Evolutionary conservation across 148 eudicot species (phyloP).

Genomic region (Camellia lanceoleosa): DNA sequence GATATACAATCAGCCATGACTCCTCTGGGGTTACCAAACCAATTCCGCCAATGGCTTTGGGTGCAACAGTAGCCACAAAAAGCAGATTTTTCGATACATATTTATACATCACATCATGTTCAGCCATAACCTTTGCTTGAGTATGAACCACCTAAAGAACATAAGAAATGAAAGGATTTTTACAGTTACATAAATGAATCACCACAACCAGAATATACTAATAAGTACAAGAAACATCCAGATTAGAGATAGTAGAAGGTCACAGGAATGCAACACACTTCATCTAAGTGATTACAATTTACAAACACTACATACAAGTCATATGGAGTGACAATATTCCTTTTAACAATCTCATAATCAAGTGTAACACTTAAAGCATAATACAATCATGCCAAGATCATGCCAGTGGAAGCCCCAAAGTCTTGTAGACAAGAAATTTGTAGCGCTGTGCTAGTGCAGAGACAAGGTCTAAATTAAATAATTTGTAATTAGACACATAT

Average conservation of each 20-base stretch:
- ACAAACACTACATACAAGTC: background rate
- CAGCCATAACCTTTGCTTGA: conserved; percentile 81
- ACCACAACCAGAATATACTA: background rate
- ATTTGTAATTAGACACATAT: background rate
- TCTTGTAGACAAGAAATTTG: background rate
- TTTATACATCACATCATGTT: conserved; percentile 94
- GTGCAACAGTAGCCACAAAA: conserved; percentile 85
- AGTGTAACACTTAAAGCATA: background rate
- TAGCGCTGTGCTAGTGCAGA: too few species aligned
- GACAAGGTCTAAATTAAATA: background rate
- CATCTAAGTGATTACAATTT: background rate
- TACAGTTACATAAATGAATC: background rate
- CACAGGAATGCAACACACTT: background rate
- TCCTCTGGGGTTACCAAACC: conserved; percentile 95
- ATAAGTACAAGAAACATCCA: background rate
- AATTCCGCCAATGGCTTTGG: conserved; percentile 79
- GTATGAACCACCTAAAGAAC: conserved; percentile 83
- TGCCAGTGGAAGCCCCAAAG: background rate
- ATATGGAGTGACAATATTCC: background rate
- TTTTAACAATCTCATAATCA: background rate
- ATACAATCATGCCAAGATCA: background rate
- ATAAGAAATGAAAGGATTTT: conserved; percentile 3
- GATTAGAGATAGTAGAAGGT: conserved; percentile 5
- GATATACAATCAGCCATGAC: conserved; percentile 76
- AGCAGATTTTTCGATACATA: conserved; percentile 83